Conservation (phyloP, 73 alveolate species). For the Symbiodinium pilosum region DNA sequence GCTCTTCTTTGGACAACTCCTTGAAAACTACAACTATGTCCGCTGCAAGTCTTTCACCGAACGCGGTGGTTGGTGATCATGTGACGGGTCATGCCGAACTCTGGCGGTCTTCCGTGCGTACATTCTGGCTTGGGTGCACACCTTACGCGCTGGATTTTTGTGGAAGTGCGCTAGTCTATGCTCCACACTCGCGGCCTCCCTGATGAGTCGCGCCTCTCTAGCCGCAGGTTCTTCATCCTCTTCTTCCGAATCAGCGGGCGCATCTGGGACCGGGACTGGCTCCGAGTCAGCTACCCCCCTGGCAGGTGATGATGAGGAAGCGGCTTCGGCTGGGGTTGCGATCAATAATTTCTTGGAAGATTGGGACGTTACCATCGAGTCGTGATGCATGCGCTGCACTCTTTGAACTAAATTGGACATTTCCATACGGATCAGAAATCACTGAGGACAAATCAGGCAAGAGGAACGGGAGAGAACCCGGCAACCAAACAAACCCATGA, state of each 20-base stretch:
- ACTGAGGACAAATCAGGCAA: neutral
- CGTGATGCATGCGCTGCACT: neutral
- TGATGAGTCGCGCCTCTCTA: neutral
- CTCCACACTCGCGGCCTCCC: neutral
- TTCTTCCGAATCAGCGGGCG: neutral
- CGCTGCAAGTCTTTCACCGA: neutral
- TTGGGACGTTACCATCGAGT: neutral
- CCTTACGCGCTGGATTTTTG: neutral
- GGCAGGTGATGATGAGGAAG: neutral
- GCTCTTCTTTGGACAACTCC: neutral
- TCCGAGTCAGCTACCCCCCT: neutral
- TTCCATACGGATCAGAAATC: neutral
- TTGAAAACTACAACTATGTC: neutral
- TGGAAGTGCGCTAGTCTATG: conserved; percentile 16
- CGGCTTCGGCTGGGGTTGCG: neutral
- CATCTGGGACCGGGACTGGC: neutral
- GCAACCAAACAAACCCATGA: neutral
- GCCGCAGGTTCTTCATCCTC: neutral
- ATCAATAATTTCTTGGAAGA: neutral
- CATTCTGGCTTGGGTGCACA: neutral
- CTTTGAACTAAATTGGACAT: neutral
- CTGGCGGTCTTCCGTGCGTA: neutral
- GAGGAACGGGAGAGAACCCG: neutral
- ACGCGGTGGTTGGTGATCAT: neutral
- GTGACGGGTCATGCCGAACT: neutral